Evolutionary conservation across 2,329 filamentous ascomycete genomes (phyloP).

Genomic region (Onygena corvina): DNA sequence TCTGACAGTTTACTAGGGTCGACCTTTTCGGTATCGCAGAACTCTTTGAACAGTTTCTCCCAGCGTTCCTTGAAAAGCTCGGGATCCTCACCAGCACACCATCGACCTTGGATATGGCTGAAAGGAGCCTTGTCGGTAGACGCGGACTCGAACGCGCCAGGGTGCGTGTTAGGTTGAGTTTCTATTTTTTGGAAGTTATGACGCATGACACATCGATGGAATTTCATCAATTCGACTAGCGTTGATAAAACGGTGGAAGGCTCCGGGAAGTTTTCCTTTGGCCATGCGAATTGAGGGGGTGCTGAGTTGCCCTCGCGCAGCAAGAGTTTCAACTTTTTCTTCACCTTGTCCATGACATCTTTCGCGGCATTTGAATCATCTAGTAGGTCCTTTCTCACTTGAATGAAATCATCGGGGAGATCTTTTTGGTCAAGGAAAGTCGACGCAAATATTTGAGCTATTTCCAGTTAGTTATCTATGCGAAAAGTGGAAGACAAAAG

Average conservation of each 20-base stretch:
- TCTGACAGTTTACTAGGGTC: slow-evolving; percentile 98
- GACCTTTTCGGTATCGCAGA: slow-evolving; percentile 92
- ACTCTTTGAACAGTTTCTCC: slow-evolving; percentile 96
- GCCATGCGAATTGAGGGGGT: slow-evolving; percentile 96
- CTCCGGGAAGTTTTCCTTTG: slow-evolving; percentile 78
- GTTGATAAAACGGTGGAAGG: slow-evolving; percentile 84
- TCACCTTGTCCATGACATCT: slow-evolving; percentile 98
- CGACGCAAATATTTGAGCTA: slow-evolving; percentile 84
- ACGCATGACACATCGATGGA: slow-evolving; percentile 88
- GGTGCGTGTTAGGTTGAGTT: slow-evolving; percentile 20
- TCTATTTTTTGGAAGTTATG: slow-evolving; percentile 78
- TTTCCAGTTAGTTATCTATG: slow-evolving; percentile 9
- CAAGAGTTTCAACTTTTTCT: slow-evolving; percentile 95
- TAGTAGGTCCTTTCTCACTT: slow-evolving; percentile 81
- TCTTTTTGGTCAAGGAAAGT: slow-evolving; percentile 83
- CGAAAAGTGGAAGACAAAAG: background rate
- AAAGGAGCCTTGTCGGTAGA: slow-evolving; percentile 41
- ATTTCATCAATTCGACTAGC: slow-evolving; percentile 94
- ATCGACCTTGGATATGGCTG: slow-evolving; percentile 69
- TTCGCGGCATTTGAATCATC: slow-evolving; percentile 98
- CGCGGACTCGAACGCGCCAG: slow-evolving; percentile 15
- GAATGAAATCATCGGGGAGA: slow-evolving; percentile 72
- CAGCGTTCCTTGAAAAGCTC: slow-evolving; percentile 91
- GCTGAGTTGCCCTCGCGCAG: slow-evolving; percentile 85
- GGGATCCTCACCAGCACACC: slow-evolving; percentile 93